These are phyloP conservation scores for Diaporthe amygdali DNA, from an alignment of 2,329 filamentous ascomycete genomes.

Conservation along the genomic window DNA sequence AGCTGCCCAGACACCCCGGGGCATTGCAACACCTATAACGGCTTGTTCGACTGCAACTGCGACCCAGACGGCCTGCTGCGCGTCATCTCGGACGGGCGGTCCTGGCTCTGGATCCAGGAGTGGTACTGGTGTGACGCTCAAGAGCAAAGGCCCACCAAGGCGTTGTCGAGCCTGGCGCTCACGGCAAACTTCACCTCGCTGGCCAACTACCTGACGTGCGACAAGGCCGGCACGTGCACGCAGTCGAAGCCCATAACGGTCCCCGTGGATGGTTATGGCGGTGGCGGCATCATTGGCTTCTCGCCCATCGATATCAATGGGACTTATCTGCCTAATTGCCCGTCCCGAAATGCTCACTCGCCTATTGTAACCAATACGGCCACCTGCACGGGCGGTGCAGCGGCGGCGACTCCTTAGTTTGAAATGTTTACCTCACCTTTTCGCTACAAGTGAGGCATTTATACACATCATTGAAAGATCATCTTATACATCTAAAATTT, in stretches of 20 bases:
- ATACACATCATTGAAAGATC: not conserved
- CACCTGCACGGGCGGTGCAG: not conserved
- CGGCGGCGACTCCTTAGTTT: not conserved
- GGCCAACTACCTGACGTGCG: not conserved
- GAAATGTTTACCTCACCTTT: too few species aligned
- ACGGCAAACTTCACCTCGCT: not conserved
- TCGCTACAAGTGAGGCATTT: not conserved
- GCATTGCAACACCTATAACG: not conserved
- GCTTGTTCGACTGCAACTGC: not conserved
- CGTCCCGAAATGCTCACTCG: not conserved
- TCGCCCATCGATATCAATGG: not conserved
- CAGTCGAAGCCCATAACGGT: not conserved
- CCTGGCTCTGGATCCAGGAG: not conserved
- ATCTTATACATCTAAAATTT: not conserved
- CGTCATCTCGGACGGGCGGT: not conserved
- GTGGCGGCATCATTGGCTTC: not conserved
- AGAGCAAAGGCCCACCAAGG: not conserved
- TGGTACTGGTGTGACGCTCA: conserved; percentile 1
- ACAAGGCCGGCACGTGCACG: not conserved
- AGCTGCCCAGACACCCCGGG: not conserved
- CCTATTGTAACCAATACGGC: not conserved
- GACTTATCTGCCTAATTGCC: not conserved
- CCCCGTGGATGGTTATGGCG: not conserved
- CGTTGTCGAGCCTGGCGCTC: not conserved
- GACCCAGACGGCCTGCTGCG: not conserved